phyloP scores from a whole-genome alignment of 257 asterid genomes.

The Scutellaria barbata region DNA sequence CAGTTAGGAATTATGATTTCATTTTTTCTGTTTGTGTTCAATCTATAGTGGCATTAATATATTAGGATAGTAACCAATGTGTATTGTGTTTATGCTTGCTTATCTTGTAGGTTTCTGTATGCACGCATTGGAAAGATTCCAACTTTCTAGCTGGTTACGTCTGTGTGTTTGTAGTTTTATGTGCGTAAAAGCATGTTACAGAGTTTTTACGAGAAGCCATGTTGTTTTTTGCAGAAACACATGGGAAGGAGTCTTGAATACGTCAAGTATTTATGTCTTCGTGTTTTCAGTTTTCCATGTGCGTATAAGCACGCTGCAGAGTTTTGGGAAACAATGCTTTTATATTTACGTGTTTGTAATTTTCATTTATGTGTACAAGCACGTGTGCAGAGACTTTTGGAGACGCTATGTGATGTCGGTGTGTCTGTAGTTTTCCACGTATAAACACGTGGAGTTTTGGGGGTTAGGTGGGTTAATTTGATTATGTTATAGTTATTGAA shows the following conservation, averaged over 20 bases:
- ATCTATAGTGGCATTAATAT: not conserved
- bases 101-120: conserved; percentile 18
- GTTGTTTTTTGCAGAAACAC: too few relatives aligned
- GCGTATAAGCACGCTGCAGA: not conserved
- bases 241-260: too few relatives aligned
- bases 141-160: not conserved
- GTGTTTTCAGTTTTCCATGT: too few relatives aligned
- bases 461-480: conserved; percentile 15
- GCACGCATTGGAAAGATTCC: conserved; percentile 3
- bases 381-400: not conserved
- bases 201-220: too few relatives aligned
- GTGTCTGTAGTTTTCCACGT: not conserved
- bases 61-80: conserved; percentile 18
- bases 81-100: conserved; percentile 1
- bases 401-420: not conserved
- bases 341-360: not conserved
- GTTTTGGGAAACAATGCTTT: not conserved
- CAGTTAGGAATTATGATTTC: not conserved
- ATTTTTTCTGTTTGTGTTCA: not conserved
- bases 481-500: not conserved
- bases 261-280: too few relatives aligned
- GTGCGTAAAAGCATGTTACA: too few relatives aligned
- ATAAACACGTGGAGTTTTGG: not conserved
- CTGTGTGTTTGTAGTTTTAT: too few relatives aligned
- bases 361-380: not conserved